Percentiles rank a stretch among this genome's conserved stretches.
Conservation (phyloP, 768 basidiomycete species). For the Jaapia argillacea region DNA sequence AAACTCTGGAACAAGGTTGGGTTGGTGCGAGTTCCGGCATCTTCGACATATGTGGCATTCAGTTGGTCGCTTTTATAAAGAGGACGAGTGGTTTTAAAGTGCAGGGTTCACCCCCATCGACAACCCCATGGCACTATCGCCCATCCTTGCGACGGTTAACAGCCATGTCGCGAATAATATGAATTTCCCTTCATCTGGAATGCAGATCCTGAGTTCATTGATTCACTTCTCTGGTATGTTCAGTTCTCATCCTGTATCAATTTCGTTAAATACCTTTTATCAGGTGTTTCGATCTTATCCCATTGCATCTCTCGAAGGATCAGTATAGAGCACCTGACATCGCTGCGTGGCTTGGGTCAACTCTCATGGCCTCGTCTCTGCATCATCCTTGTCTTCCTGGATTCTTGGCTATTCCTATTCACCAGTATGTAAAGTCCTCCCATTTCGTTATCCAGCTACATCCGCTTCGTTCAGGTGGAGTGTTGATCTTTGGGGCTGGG, state of each 20-base stretch:
- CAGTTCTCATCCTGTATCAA: background rate
- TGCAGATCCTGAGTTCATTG: background rate
- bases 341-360: slow-evolving; percentile 16
- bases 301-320: slow-evolving; percentile 32
- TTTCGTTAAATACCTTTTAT: background rate
- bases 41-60: too few relatives aligned
- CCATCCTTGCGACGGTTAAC: too few relatives aligned
- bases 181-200: background rate
- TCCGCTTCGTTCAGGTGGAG: slow-evolving; percentile 20
- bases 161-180: too few relatives aligned
- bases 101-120: too few relatives aligned
- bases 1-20: too few relatives aligned
- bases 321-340: slow-evolving; percentile 18
- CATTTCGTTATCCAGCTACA: background rate
- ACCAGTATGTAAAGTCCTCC: slow-evolving; percentile 19
- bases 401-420: slow-evolving; percentile 35
- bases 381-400: slow-evolving; percentile 29
- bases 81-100: too few relatives aligned
- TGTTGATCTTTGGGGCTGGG: slow-evolving; percentile 35
- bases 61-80: too few relatives aligned
- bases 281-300: slow-evolving; percentile 21
- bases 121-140: too few relatives aligned
- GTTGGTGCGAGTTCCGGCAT: too few relatives aligned
- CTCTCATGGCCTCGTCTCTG: slow-evolving; percentile 31
- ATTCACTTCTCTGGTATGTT: background rate